Evolutionary conservation across 169 alveolate species (phyloP), one percentile per base, ranked within the genome.

Genomic region (Plasmodium cynomolgi): DNA sequence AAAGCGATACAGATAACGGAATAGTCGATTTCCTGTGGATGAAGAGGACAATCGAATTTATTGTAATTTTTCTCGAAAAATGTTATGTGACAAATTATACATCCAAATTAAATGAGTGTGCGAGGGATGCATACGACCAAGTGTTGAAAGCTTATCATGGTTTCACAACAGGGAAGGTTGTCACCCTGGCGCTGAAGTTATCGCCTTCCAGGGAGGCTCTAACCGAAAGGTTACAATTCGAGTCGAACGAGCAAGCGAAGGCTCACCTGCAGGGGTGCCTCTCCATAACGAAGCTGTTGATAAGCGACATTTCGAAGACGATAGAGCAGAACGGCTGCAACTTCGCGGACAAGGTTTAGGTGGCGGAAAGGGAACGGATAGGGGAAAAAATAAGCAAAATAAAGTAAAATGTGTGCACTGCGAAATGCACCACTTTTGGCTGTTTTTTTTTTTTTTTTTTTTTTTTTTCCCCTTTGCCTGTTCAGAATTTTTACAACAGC

Each of bases 11-110:
- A 62, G 83, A 80, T 56, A 90, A 90, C 72, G 94, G 94, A 80
- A 79, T 90, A 80, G 77, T 90, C 34, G 72, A 62, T 62, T 90
- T 90, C 75, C 33, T 90, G 73, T 90, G 94, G 94, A 90, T 90
- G 94, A 90, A 90, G 73, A 90, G 94, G 54, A 29, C 94, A 39
- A 39, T 90, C n/a, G 94, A 90, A 44, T 90, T 90, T 62, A 90
- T 90, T 62, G 75, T 90, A n/a, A 50, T 44, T 80, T 90, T 90
- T 80, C 83, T 90, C 31, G 94, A 90, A 79, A 90, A 90, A 74
- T 90, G 94, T 74, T 90, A 90, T 80, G 58, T 90, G 34, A 90
- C 94, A 56, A 80, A 71, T 37, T 47, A 11, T 58, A 58, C 86
- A 20, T 80, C 94, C 23, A 68, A 79, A 23, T 79, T 90, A 80